Evolutionary conservation across 148 eudicot genomes (phyloP).

Genomic region (Selenicereus undatus): DNA sequence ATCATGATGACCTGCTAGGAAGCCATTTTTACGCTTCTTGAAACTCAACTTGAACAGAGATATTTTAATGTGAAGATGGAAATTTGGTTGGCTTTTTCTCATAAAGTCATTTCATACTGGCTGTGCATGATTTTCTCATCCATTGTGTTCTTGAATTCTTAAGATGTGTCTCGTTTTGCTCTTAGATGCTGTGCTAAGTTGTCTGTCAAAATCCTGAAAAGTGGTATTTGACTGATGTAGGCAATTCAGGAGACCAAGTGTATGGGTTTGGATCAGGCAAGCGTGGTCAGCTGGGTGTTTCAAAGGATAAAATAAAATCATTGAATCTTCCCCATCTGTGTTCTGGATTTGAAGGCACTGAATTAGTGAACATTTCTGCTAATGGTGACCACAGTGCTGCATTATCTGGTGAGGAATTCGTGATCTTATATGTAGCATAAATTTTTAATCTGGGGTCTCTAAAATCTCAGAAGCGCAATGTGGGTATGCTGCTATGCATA

Average conservation of each 20-base stretch:
- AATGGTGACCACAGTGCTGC: conserved; percentile 98
- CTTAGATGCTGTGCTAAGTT: not conserved
- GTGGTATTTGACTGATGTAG: conserved; percentile 22
- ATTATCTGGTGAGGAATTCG: conserved; percentile 49
- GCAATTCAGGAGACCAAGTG: conserved; percentile 36
- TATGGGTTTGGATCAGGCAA: conserved; percentile 88
- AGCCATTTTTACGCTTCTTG: too few species aligned
- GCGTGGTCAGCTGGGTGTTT: conserved; percentile 88
- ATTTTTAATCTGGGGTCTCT: not conserved
- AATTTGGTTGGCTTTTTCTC: too few species aligned
- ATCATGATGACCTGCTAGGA: too few species aligned
- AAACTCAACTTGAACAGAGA: too few species aligned
- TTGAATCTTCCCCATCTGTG: conserved; percentile 48
- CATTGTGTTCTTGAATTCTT: not conserved
- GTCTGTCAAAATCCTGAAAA: not conserved
- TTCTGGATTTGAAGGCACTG: conserved; percentile 43
- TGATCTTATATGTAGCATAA: not conserved
- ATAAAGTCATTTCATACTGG: not conserved
- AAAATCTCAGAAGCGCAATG: too few species aligned
- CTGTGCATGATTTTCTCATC: not conserved
- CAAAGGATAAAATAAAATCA: conserved; percentile 47
- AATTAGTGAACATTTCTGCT: conserved; percentile 46
- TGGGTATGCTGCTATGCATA: too few species aligned
- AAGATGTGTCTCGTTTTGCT: not conserved
- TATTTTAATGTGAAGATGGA: too few species aligned